A percentile compares a stretch with the other conserved stretches of the same genome.
Evolutionary conservation across 73 alveolate genomes (phyloP).

Genomic region (Paramecium sonneborni): DNA sequence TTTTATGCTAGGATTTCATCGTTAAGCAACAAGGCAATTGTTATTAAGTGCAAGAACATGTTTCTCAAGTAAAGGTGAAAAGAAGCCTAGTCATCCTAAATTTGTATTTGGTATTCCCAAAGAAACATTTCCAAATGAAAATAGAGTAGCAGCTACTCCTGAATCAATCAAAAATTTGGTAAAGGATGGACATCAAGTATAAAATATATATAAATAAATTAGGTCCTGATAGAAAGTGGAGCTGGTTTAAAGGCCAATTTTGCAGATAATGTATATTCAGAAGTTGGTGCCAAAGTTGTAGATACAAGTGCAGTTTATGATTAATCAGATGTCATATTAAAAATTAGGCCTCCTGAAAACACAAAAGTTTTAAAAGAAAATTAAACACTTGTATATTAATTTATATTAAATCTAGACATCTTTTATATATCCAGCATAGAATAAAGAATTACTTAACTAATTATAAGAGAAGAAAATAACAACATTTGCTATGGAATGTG

Average conservation of each 20-base stretch:
- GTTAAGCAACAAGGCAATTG: conserved; percentile 43
- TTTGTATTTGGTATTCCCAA: conserved; percentile 72
- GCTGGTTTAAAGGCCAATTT: conserved; percentile 66
- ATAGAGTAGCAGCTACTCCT: conserved; percentile 72
- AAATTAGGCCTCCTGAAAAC: conserved; percentile 72
- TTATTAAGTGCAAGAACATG: conserved; percentile 1
- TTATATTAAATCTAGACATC: background rate
- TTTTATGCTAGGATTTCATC: conserved; percentile 26
- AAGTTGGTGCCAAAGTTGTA: conserved; percentile 65
- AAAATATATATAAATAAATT: background rate
- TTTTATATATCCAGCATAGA: conserved; percentile 70
- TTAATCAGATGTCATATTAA: conserved; percentile 64
- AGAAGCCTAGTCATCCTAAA: conserved; percentile 34
- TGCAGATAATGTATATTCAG: conserved; percentile 36
- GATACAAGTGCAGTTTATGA: conserved; percentile 52
- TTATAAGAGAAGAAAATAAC: conserved; percentile 58
- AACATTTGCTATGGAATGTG: conserved; percentile 77
- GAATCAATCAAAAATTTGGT: conserved; percentile 52
- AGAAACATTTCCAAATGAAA: conserved; percentile 66
- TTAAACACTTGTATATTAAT: background rate
- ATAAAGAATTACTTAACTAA: conserved; percentile 56
- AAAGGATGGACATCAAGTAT: conserved; percentile 46
- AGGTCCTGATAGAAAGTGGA: conserved; percentile 59
- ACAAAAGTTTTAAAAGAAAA: background rate
- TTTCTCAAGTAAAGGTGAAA: conserved; percentile 23